Evolutionary conservation across 352 stramenopile species (phyloP).

Genomic region (Pythium volutum): DNA sequence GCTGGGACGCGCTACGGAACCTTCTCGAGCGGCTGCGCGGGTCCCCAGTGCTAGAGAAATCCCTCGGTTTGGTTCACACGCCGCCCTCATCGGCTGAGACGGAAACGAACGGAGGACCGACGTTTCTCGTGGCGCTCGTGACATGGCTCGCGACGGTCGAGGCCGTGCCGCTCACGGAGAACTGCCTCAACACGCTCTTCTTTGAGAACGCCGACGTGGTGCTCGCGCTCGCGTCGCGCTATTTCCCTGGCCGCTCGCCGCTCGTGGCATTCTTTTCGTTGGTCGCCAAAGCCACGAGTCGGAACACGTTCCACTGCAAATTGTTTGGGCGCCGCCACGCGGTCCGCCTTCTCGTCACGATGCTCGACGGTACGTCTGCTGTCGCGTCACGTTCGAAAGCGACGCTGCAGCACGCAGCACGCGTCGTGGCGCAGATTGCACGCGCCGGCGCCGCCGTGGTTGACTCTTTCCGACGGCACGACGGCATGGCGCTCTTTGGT

Average conservation of each 20-base stretch:
- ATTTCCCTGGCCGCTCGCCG: slow-evolving; percentile 20
- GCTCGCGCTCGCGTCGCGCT: slow-evolving; percentile 18
- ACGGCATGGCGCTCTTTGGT: slow-evolving; percentile 24
- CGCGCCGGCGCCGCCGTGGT: slow-evolving; percentile 8
- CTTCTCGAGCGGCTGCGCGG: slow-evolving; percentile 25
- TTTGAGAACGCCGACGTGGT: slow-evolving; percentile 31
- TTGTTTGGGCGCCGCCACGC: neutral
- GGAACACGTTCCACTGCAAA: slow-evolving; percentile 32
- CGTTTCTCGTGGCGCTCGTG: slow-evolving; percentile 29
- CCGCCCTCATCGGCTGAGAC: no score
- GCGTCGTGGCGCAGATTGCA: slow-evolving; percentile 29
- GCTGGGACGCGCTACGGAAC: slow-evolving; percentile 18
- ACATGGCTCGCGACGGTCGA: slow-evolving; percentile 36
- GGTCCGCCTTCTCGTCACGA: no score
- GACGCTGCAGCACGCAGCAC: slow-evolving; percentile 25
- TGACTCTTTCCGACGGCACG: slow-evolving; percentile 29
- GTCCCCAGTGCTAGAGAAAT: neutral
- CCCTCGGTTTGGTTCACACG: neutral
- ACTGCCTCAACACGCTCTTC: slow-evolving; percentile 35
- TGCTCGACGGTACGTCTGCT: neutral
- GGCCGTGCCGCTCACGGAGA: slow-evolving; percentile 25
- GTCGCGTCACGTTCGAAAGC: neutral
- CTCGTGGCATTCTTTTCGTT: slow-evolving; percentile 28
- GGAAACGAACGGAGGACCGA: neutral
- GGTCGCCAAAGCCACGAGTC: slow-evolving; percentile 24